Evolutionary conservation across 495 filamentous ascomycete species (phyloP), one percentile per base, ranked within the genome.

Genomic region (Penicillium steckii): DNA sequence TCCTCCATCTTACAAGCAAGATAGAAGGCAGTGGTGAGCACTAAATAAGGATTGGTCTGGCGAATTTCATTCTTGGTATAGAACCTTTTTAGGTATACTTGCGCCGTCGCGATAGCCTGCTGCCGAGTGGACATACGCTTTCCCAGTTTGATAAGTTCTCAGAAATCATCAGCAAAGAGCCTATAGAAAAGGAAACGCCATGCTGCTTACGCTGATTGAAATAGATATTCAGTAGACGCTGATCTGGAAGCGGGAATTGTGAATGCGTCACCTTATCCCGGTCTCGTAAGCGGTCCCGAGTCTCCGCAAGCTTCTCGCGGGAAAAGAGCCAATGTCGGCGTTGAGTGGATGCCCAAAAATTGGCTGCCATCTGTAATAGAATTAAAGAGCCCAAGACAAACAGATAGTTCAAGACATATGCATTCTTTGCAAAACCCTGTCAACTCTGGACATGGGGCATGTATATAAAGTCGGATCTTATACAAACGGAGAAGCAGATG

Each of bases 1-100:
- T 98, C 94, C 69, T 98, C 94, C 89, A 95, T 96, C 71, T 98
- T 98, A 74, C 91, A 95, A 42, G 95, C 94, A 27, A 98, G 78
- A 70, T 98, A 98, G 53, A 97, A 75, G 22, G 93, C 90, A 4
- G 94, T 97, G 23, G 89, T 85, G 53, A 96, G 76, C 41, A 97
- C 80, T 13, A 97, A 83, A 69, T 95, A 96, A 13, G 94, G 93
- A 59, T 97, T 98, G 19, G 93, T 97, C 38, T 86, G 85, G 48
- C 94, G 85, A 58, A 97, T 89, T 56, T 94, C 90, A 61, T 95
- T 88, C 66, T 88, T 90, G 57, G 80, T 86, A 72, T 96, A 97
- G 75, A 95, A 97, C 53, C 94, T 82, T 59, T 93, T 92, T 53
- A 96, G 75, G 72, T 97, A 98, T 60, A 96, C 76, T 65, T 96